Conservation (phyloP, 2,329 filamentous ascomycete species). For the Gnomoniopsis smithogilvyi region DNA sequence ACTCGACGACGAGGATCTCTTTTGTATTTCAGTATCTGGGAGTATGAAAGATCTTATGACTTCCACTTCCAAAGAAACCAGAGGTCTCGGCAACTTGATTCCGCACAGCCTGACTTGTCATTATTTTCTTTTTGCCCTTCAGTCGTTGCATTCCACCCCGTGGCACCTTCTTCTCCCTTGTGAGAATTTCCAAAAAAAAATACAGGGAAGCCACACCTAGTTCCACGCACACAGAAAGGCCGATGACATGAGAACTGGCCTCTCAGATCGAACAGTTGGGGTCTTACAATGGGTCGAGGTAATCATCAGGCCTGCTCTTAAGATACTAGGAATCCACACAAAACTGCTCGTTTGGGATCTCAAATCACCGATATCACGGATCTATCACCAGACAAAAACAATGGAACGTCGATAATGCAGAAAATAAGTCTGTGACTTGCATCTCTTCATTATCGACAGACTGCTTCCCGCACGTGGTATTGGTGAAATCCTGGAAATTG, state of each 20-base stretch:
- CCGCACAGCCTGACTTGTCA: not conserved
- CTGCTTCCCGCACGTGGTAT: slow-evolving; percentile 2
- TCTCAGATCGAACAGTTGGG: not conserved
- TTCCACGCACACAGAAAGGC: not conserved
- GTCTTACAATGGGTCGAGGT: not conserved
- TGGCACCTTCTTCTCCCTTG: slow-evolving; percentile 11
- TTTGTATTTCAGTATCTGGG: not conserved
- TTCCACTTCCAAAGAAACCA: not conserved
- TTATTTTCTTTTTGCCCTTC: not conserved
- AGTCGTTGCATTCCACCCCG: slow-evolving; percentile 15
- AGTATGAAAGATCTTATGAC: slow-evolving; percentile 1
- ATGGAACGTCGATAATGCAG: not conserved
- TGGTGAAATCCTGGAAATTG: not conserved
- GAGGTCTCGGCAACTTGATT: slow-evolving; percentile 1
- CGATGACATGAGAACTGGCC: not conserved
- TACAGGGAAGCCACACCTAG: not conserved
- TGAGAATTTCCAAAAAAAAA: not conserved
- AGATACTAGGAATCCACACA: slow-evolving; percentile 4
- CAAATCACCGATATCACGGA: not conserved
- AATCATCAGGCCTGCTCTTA: not conserved
- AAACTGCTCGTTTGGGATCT: not conserved
- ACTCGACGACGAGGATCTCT: not conserved
- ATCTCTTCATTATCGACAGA: not conserved
- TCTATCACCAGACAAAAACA: not conserved
- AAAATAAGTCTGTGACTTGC: not conserved